Evolutionary conservation across 2,329 filamentous ascomycete genomes (phyloP), one percentile per base, ranked within the genome.

Genomic region (Teratosphaeria viscida): DNA sequence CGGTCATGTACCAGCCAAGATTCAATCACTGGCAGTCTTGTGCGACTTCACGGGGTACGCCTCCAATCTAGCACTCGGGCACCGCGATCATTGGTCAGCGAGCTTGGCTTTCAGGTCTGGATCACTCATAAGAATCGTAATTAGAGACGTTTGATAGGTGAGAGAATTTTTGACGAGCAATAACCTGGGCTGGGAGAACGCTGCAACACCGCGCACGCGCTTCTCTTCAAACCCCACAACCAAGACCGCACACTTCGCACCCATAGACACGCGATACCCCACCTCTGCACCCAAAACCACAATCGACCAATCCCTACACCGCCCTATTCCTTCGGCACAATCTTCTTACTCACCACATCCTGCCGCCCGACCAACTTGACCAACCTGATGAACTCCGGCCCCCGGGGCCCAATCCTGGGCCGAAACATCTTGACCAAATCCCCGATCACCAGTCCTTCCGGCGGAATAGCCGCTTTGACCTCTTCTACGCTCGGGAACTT

Each of bases 391-490:
- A 79, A 79, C 3, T 71, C 66, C 29, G 59, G 67, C 39, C 72
- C 71, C 59, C 72, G 71, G n/a, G 61, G 66, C 59, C 71, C 71
- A 47, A 71, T 70, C 16, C 74, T 71, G 2, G 67, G 67, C 66
- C 73, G 77, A 71, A 79, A 80, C 27, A 68, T 63, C 47, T 64
- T 65, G 52, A 78, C 74, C 26, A 79, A 67, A 4, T 70, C 65
- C 35, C 71, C 67, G 55, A 79, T 76, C 27, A 67, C 71, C 64
- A 78, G 77, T 57, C 78, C 78, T 54, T 74, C 68, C 0, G 71
- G 59, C 2, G 78, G 77, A 52, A 80, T 74, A 0, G 74, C 73
- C 5, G 74, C 72, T 32, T 74, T 73, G 56, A 80, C 75, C 62
- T 79, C 77, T 29, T 72, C 73, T 2, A 76, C 71, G 1, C 76